Evolutionary conservation across 2,329 filamentous ascomycete species (phyloP).

Genomic region (Kalaharituber pfeilii): DNA sequence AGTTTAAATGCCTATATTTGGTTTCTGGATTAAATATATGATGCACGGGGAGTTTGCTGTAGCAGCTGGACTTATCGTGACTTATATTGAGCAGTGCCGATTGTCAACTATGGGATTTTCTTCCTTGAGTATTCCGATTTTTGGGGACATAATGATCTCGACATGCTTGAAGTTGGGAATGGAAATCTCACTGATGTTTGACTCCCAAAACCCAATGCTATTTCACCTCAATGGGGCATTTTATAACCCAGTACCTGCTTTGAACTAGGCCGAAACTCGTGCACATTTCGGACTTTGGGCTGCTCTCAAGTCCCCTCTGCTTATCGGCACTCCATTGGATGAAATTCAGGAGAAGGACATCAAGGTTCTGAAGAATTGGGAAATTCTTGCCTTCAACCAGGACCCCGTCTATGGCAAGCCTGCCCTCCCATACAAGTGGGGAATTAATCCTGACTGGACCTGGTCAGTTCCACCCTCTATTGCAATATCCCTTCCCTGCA

Average conservation of each 20-base stretch:
- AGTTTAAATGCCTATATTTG: neutral
- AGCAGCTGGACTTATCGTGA: constrained; percentile 7
- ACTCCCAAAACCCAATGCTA: too few species aligned
- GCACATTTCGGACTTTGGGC: constrained; percentile 30
- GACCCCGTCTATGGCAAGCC: constrained; percentile 29
- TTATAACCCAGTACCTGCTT: neutral
- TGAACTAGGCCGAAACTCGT: constrained; percentile 22
- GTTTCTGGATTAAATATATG: neutral
- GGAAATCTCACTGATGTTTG: constrained; percentile 23
- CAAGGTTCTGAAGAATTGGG: constrained; percentile 27
- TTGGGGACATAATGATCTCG: constrained; percentile 27
- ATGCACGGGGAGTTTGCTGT: neutral
- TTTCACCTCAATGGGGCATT: too few species aligned
- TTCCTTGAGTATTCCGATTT: constrained; percentile 25
- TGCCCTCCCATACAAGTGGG: constrained; percentile 32
- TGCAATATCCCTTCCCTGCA: too few species aligned
- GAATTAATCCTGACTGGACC: constrained; percentile 34
- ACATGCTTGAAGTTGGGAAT: constrained; percentile 31
- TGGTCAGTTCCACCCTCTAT: too few species aligned
- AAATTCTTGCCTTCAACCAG: constrained; percentile 32
- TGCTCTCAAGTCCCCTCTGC: constrained; percentile 29
- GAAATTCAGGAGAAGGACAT: constrained; percentile 28
- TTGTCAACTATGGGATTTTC: constrained; percentile 28
- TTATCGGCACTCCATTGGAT: constrained; percentile 30
- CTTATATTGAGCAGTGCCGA: constrained; percentile 18